phyloP scores from a whole-genome alignment of 2,329 filamentous ascomycete genomes.

The Aspergillus chevalieri region DNA sequence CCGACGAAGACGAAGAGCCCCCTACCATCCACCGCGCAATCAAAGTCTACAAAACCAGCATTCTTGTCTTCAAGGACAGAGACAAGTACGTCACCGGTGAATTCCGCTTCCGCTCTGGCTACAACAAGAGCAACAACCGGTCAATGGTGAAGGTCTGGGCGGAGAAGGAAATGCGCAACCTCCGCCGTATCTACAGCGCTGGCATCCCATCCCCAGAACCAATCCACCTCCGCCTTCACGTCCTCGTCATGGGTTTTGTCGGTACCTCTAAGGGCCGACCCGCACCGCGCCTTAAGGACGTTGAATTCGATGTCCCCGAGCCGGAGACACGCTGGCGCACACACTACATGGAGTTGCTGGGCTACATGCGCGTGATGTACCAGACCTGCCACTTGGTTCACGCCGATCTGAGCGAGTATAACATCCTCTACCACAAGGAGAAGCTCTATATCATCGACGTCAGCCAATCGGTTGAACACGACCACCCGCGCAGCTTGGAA shows the following conservation, averaged over 20 bases:
- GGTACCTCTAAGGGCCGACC: slow-evolving; percentile 82
- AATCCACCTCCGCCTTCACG: slow-evolving; percentile 82
- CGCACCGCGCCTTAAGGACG: slow-evolving; percentile 82
- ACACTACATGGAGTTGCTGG: slow-evolving; percentile 76
- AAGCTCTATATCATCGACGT: slow-evolving; percentile 94
- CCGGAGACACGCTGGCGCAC: slow-evolving; percentile 65
- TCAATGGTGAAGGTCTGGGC: slow-evolving; percentile 99
- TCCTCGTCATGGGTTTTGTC: slow-evolving; percentile 90
- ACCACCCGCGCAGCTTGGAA: slow-evolving; percentile 85
- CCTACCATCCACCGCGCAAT: slow-evolving; percentile 69
- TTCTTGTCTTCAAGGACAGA: slow-evolving; percentile 94
- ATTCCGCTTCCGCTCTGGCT: slow-evolving; percentile 81
- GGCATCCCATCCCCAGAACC: slow-evolving; percentile 90
- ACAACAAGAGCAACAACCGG: slow-evolving; percentile 89
- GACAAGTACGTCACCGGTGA: slow-evolving; percentile 95
- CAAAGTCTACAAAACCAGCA: slow-evolving; percentile 98
- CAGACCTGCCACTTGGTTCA: slow-evolving; percentile 88
- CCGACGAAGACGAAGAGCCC: slow-evolving; percentile 43
- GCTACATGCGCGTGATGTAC: slow-evolving; percentile 89
- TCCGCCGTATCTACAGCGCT: slow-evolving; percentile 74
- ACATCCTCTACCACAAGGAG: slow-evolving; percentile 79
- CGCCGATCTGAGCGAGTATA: slow-evolving; percentile 97
- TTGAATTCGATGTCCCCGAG: slow-evolving; percentile 64
- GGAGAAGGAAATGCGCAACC: slow-evolving; percentile 94
- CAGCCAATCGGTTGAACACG: slow-evolving; percentile 93